Percentiles rank a stretch among this genome's conserved stretches.
Evolutionary conservation across 192 early-diverging fungal species (phyloP).

Genomic region (Coemansia sp.): DNA sequence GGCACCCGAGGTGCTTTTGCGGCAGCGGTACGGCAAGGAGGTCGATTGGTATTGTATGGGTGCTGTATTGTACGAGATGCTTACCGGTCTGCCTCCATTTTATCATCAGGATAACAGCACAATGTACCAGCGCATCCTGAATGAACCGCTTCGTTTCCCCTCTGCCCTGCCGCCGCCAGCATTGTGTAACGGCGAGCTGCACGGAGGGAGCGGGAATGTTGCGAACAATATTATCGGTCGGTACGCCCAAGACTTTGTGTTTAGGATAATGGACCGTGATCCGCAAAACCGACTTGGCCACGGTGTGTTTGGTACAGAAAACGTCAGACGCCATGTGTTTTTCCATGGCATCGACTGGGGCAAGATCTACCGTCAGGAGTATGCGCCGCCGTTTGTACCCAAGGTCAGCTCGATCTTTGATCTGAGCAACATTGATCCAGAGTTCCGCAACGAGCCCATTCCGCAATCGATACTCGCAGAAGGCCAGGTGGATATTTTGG

Average conservation of each 20-base stretch:
- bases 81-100: constrained; percentile 68
- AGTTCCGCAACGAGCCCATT: constrained; percentile 49
- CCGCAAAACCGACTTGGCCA: constrained; percentile 62
- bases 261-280: constrained; percentile 64
- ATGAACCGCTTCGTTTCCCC: constrained; percentile 47
- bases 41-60: constrained; percentile 81
- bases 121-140: constrained; percentile 51
- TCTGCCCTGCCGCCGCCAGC: constrained; percentile 33
- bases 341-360: constrained; percentile 71
- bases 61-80: constrained; percentile 69
- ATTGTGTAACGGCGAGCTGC: constrained; percentile 27
- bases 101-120: constrained; percentile 52
- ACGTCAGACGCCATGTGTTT: constrained; percentile 67
- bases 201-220: constrained; percentile 21
- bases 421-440: constrained; percentile 55
- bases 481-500: constrained; percentile 42
- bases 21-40: constrained; percentile 61
- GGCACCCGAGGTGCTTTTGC: constrained; percentile 67
- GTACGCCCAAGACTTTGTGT: constrained; percentile 48
- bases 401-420: constrained; percentile 60
- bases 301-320: constrained; percentile 60
- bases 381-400: constrained; percentile 69
- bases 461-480: constrained; percentile 41
- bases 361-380: constrained; percentile 39
- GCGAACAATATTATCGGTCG: constrained; percentile 12